Evolutionary conservation across 164 flowering plant species (phyloP), one percentile per base, ranked within the genome.

Genomic region (Houttuynia cordata): DNA sequence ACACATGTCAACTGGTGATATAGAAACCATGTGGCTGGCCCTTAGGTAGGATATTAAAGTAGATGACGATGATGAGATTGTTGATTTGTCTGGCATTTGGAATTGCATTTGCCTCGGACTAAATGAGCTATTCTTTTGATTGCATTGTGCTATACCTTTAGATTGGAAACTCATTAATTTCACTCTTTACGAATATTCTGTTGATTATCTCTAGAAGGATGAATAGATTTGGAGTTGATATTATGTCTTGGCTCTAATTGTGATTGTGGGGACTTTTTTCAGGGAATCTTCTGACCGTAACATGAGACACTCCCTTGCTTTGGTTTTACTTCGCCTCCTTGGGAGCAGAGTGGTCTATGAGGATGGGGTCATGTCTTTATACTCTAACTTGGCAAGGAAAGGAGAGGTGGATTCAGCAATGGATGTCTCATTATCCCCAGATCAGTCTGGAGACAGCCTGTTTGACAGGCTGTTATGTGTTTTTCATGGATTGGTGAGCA

Each of bases 341-440:
- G 97, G 97, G 54, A 88, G 77, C 64, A 78, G 93, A 60, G 79
- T 87, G 62, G 93, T 91, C 59, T 75, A 91, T 64, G 99, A 85
- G 66, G 96, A 87, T 79, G 80, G 80, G 8, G 74, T 78, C 45
- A 70, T 78, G 30, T 67, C 76, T 41, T 67, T 72, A 24, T 59
- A 62, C 67, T 72, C 76, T 34, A 50, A 37, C 25, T 54, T 24
- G 18, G 30, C 24, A 24, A 54, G 57, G 18, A 83, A 79, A 65
- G 75, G 67, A 68, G 88, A 80, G 45, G 63, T 54, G 23, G 89
- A 81, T 51, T 63, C 69, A 10, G 68, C 62, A 7, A 52, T 67
- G 60, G 88, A 77, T 60, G 74, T 71, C 63, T 73, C 75, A 25
- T 56, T 74, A 23, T 66, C 77, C 10, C 25, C 71, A 17, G 80